Evolutionary conservation across 2,329 filamentous ascomycete species (phyloP), one percentile per base, ranked within the genome.

Genomic region (Aureobasidium zeae): DNA sequence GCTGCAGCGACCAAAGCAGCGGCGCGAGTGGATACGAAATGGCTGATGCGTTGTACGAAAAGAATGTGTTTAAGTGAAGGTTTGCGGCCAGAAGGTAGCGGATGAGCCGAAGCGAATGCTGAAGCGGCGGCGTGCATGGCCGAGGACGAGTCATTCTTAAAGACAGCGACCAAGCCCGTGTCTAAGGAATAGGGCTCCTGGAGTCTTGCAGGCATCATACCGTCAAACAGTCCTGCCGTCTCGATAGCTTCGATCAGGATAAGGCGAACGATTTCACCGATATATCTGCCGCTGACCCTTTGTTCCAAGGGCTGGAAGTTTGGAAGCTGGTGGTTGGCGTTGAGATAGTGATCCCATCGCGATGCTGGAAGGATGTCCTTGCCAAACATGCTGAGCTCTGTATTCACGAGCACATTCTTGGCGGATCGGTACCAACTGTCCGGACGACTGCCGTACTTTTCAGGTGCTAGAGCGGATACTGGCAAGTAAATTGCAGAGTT

Each of bases 221-320:
- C 76, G 22, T 66, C 63, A 55, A 81, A 80, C 16, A 81, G 57
- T 4, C 69, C 68, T 3, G 70, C 69, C 2, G 65, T 70, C 17
- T 70, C 64, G 25, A 78, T 70, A 2, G 75, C 77, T 49, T 81
- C 77, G 5, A 76, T 59, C 7, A 79, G 64, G 44, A 81, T 72
- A 20, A 81, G 60, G 11, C 77, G 70, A 5, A 77, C 70, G 38
- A 81, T 73, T 52, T 81, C 77, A 16, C 77, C 77, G 1, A 81
- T 63, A 53, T 81, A 81, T 12, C 75, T 71, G 13, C 77, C 77
- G 9, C 74, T 76, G 49, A 76, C 71, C 62, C 80, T 71, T 53
- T 79, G 76, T 54, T 81, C 77, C 46, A 81, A 67, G 1, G 77
- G 77, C 52, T 81, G 77, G 51, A 79, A 81, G 58, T 79, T 73